Evolutionary conservation across 805 yeast species (phyloP).

Genomic region (Cyberlindnera euphorbiiphila): DNA sequence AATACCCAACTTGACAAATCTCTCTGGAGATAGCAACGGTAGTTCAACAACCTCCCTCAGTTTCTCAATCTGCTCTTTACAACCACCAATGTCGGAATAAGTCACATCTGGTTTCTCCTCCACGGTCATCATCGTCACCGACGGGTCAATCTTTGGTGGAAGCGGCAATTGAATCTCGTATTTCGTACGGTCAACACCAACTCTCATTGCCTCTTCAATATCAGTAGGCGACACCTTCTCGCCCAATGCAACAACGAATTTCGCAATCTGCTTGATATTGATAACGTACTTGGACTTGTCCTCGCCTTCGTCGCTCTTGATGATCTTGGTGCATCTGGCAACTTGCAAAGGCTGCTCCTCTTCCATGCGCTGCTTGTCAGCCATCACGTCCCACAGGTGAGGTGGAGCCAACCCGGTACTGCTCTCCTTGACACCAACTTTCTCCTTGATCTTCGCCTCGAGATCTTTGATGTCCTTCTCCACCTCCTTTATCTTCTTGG

Average conservation of each 20-base stretch:
- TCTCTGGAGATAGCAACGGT: slow-evolving; percentile 90
- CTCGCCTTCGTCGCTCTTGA: slow-evolving; percentile 58
- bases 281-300: slow-evolving; percentile 92
- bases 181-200: slow-evolving; percentile 96
- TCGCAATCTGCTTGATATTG: slow-evolving; percentile 96
- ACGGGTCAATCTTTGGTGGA: slow-evolving; percentile 97
- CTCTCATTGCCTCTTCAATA: slow-evolving; percentile 99
- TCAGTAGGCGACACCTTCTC: slow-evolving; percentile 98
- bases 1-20: slow-evolving; percentile 94
- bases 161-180: slow-evolving; percentile 95
- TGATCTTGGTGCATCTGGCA: slow-evolving; percentile 97
- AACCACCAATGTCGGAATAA: slow-evolving; percentile 97
- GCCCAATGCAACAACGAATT: slow-evolving; percentile 94
- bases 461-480: slow-evolving; percentile 84
- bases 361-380: slow-evolving; percentile 88
- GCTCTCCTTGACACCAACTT: slow-evolving; percentile 89
- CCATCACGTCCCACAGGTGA: slow-evolving; percentile 95
- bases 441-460: slow-evolving; percentile 87
- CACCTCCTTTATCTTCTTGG: slow-evolving; percentile 68
- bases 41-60: slow-evolving; percentile 93
- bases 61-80: slow-evolving; percentile 97
- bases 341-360: slow-evolving; percentile 97
- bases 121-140: slow-evolving; percentile 99
- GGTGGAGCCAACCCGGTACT: slow-evolving; percentile 98
- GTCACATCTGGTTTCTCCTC: slow-evolving; percentile 99